A percentile compares a stretch with the other conserved stretches of the same genome.
Conservation (phyloP, 2,329 filamentous ascomycete species). For the Aquanectria penicillioides region DNA sequence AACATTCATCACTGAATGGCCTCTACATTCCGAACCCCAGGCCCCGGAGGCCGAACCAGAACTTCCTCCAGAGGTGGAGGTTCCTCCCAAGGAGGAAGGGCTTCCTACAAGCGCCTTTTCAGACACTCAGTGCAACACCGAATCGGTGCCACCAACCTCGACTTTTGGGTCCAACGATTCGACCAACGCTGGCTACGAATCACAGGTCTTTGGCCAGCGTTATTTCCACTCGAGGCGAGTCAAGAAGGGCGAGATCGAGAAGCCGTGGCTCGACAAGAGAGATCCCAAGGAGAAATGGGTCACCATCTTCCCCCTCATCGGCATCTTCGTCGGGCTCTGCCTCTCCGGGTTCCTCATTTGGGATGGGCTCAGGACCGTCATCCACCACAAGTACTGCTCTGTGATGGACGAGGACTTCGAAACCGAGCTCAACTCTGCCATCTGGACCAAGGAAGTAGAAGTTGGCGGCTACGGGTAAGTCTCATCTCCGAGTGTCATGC, state of each 20-base stretch:
- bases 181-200: slow-evolving; percentile 43
- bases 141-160: slow-evolving; percentile 57
- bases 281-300: slow-evolving; percentile 88
- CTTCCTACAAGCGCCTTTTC: no score
- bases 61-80: no score
- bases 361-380: slow-evolving; percentile 77
- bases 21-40: no score
- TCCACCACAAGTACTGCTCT: slow-evolving; percentile 78
- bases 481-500: neutral
- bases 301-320: slow-evolving; percentile 80
- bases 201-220: slow-evolving; percentile 51
- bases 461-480: slow-evolving; percentile 80
- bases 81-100: no score
- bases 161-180: slow-evolving; percentile 52
- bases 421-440: slow-evolving; percentile 63
- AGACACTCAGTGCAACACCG: slow-evolving; percentile 49
- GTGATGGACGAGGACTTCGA: slow-evolving; percentile 75
- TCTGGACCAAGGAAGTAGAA: slow-evolving; percentile 81
- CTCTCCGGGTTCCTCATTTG: slow-evolving; percentile 78
- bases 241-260: slow-evolving; percentile 76
- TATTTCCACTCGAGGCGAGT: slow-evolving; percentile 82
- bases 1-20: no score
- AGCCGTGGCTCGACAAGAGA: slow-evolving; percentile 79
- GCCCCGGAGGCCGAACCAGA: no score
- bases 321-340: slow-evolving; percentile 73